phyloP scores from a whole-genome alignment of 805 yeast species.

The Clavispora santaluciae region DNA sequence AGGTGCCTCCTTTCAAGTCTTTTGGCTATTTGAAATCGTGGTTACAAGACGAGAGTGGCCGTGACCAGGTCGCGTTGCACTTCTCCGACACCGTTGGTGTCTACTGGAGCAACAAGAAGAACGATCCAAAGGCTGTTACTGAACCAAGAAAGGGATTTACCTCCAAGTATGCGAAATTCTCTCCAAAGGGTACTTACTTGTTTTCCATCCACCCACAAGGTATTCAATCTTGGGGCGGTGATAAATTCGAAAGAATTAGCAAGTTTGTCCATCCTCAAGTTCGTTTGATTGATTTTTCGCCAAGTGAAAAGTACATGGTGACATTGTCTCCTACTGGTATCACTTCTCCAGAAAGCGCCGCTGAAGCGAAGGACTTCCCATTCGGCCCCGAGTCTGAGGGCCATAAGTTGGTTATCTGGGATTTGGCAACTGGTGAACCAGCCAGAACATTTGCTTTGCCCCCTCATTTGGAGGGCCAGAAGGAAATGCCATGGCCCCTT shows the following conservation, averaged over 20 bases:
- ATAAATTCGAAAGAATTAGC: constrained; percentile 62
- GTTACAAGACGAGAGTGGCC: constrained; percentile 82
- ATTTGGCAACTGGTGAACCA: constrained; percentile 74
- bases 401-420: constrained; percentile 93
- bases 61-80: constrained; percentile 87
- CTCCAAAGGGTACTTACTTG: constrained; percentile 88
- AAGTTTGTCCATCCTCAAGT: constrained; percentile 88
- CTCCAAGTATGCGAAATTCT: constrained; percentile 79
- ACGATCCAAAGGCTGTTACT: constrained; percentile 68
- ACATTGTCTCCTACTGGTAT: constrained; percentile 88
- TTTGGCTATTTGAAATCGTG: constrained; percentile 83
- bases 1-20: constrained; percentile 63
- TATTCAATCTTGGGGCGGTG: constrained; percentile 95
- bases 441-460: constrained; percentile 89
- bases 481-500: constrained; percentile 89
- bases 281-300: constrained; percentile 85
- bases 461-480: constrained; percentile 59
- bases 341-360: constrained; percentile 53
- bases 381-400: constrained; percentile 87
- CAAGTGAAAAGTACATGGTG: constrained; percentile 83
- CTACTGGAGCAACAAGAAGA: constrained; percentile 76
- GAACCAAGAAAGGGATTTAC: constrained; percentile 86
- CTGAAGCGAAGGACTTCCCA: constrained; percentile 67
- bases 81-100: constrained; percentile 76
- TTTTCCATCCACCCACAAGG: constrained; percentile 92